These are phyloP conservation scores for Torrubiella hemipterigena DNA, from an alignment of 2,329 filamentous ascomycete genomes.

Conservation along the genomic window DNA sequence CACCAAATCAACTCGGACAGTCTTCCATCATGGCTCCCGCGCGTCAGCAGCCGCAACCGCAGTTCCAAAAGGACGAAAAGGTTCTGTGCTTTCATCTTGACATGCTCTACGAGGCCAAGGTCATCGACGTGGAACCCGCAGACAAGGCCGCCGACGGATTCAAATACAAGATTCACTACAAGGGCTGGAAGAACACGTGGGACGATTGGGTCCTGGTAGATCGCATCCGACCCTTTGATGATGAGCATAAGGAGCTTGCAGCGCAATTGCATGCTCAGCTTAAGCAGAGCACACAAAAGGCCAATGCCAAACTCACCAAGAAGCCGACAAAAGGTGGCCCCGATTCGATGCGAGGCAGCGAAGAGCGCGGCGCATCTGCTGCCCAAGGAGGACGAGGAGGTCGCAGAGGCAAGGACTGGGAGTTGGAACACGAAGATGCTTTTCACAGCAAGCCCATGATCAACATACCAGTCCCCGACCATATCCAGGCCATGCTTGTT, in stretches of 20 bases:
- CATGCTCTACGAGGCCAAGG: conserved; percentile 93
- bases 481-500: conserved; percentile 82
- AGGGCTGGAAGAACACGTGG: conserved; percentile 99
- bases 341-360: conserved; percentile 55
- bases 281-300: conserved; percentile 43
- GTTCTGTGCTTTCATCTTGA: conserved; percentile 96
- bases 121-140: conserved; percentile 64
- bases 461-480: conserved; percentile 75
- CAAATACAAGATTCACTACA: conserved; percentile 93
- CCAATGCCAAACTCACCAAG: conserved; percentile 42
- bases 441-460: conserved; percentile 79
- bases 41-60: conserved; percentile 30
- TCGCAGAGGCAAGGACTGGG: conserved; percentile 66
- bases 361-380: conserved; percentile 57
- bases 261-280: conserved; percentile 58
- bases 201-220: conserved; percentile 97
- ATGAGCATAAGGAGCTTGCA: conserved; percentile 89
- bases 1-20: no score
- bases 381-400: conserved; percentile 55
- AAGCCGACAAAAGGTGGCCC: conserved; percentile 26
- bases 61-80: conserved; percentile 70
- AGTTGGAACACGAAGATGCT: conserved; percentile 77
- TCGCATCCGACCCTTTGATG: conserved; percentile 84
- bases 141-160: conserved; percentile 59
- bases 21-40: conserved; percentile 25